Evolutionary conservation across 1,284 basidiomycete species (phyloP).

Genomic region (Austroboletus niveus): DNA sequence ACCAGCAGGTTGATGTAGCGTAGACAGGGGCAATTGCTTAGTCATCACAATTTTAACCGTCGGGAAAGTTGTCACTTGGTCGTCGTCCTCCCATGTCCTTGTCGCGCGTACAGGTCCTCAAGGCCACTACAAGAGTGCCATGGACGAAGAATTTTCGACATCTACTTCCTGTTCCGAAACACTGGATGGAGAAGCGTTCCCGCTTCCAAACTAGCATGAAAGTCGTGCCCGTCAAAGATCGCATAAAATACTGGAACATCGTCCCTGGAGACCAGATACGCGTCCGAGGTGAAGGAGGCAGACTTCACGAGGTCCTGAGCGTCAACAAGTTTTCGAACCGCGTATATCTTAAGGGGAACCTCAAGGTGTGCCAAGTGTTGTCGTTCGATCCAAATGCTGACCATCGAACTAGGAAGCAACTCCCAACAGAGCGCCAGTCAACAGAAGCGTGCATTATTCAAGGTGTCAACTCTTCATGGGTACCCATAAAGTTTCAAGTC

Average conservation of each 20-base stretch:
- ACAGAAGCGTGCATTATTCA: slow-evolving; percentile 69
- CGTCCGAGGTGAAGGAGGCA: slow-evolving; percentile 60
- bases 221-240: slow-evolving; percentile 57
- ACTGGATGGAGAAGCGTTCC: slow-evolving; percentile 34
- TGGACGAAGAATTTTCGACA: slow-evolving; percentile 68
- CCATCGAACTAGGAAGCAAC: slow-evolving; percentile 21
- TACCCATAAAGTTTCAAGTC: slow-evolving; percentile 40
- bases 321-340: slow-evolving; percentile 73
- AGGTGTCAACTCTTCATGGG: slow-evolving; percentile 75
- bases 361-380: slow-evolving; percentile 39
- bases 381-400: slow-evolving; percentile 5
- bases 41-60: slow-evolving; percentile 18
- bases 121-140: slow-evolving; percentile 48
- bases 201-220: slow-evolving; percentile 40
- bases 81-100: slow-evolving; percentile 29
- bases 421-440: slow-evolving; percentile 30
- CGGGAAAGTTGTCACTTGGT: background rate
- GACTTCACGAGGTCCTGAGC: slow-evolving; percentile 65
- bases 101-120: slow-evolving; percentile 41
- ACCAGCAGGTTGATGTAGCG: slow-evolving; percentile 18
- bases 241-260: slow-evolving; percentile 83
- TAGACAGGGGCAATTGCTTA: slow-evolving; percentile 16
- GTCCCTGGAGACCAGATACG: slow-evolving; percentile 80
- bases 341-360: slow-evolving; percentile 60
- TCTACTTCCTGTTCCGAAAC: slow-evolving; percentile 53